Conservation (phyloP, 768 basidiomycete genomes). For the Dendrothele bispora region DNA sequence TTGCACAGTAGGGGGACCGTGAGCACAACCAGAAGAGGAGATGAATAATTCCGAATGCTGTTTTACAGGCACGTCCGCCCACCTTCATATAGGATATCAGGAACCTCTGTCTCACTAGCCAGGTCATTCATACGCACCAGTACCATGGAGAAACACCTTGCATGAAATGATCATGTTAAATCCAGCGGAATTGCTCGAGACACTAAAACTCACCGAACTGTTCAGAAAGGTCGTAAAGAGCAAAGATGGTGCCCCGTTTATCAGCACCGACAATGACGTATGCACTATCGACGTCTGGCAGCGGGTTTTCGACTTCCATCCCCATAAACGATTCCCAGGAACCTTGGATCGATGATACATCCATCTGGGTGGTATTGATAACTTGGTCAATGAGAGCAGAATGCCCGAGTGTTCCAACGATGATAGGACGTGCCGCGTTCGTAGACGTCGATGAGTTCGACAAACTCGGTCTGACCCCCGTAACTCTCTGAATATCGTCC, state of each 20-base stretch:
- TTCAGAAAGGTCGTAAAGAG: constrained; percentile 66
- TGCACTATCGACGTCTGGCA: constrained; percentile 57
- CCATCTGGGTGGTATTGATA: constrained; percentile 51
- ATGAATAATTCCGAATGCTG: constrained; percentile 50
- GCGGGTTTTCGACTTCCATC: constrained; percentile 50
- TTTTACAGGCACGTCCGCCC: constrained; percentile 74
- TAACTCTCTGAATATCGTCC: constrained; percentile 60
- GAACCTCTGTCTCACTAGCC: neutral
- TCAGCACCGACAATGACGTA: constrained; percentile 72
- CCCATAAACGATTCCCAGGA: constrained; percentile 68
- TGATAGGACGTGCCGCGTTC: too few species aligned
- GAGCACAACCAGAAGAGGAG: constrained; percentile 42
- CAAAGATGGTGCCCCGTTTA: constrained; percentile 68
- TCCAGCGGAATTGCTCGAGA: neutral
- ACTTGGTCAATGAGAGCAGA: constrained; percentile 52
- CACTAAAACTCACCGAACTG: constrained; percentile 58
- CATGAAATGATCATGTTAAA: neutral
- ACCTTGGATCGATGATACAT: constrained; percentile 57
- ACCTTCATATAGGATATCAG: constrained; percentile 48
- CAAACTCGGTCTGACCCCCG: constrained; percentile 48
- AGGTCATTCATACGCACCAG: constrained; percentile 49
- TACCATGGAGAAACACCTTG: constrained; percentile 68
- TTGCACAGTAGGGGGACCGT: constrained; percentile 66
- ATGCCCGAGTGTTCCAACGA: constrained; percentile 65
- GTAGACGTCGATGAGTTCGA: constrained; percentile 50